These are phyloP conservation scores for Tulasnella sp. DNA, from an alignment of 768 basidiomycete genomes.

Conservation along the genomic window DNA sequence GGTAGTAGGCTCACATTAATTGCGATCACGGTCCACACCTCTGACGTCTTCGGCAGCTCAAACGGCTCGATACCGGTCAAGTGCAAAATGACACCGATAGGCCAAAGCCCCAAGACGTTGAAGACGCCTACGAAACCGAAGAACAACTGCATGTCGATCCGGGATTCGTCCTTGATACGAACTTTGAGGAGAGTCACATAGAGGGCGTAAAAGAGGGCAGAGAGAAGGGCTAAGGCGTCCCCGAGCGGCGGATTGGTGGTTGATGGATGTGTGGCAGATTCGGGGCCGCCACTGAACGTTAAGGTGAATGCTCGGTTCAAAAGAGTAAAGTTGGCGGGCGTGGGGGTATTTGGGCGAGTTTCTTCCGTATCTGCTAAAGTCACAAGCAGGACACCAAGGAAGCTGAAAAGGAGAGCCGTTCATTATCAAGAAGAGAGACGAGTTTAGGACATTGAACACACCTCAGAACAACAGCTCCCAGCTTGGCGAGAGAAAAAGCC, in stretches of 20 bases:
- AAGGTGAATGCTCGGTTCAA: slow-evolving; percentile 14
- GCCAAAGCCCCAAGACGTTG: slow-evolving; percentile 70
- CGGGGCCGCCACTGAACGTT: neutral
- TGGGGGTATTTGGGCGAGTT: slow-evolving; percentile 1
- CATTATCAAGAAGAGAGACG: neutral
- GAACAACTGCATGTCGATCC: slow-evolving; percentile 89
- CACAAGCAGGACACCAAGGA: slow-evolving; percentile 21
- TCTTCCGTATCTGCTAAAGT: slow-evolving; percentile 13
- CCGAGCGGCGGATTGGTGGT: slow-evolving; percentile 48
- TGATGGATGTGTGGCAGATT: slow-evolving; percentile 33
- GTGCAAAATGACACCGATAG: slow-evolving; percentile 70
- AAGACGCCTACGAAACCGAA: slow-evolving; percentile 90
- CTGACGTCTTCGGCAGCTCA: slow-evolving; percentile 52
- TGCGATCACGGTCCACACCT: slow-evolving; percentile 43
- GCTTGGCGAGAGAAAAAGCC: slow-evolving; percentile 59
- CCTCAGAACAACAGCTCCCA: slow-evolving; percentile 73
- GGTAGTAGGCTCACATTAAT: slow-evolving; percentile 43
- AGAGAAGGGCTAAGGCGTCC: slow-evolving; percentile 76
- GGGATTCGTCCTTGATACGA: slow-evolving; percentile 67
- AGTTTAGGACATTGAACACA: slow-evolving; percentile 31
- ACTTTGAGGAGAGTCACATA: slow-evolving; percentile 90
- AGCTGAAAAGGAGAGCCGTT: slow-evolving; percentile 5
- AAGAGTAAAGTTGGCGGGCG: slow-evolving; percentile 22
- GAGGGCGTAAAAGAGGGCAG: slow-evolving; percentile 77
- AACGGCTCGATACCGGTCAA: slow-evolving; percentile 63